A percentile compares a stretch with the other conserved stretches of the same genome.
Conservation (phyloP, 331 rosid species). For the Erythrophleum ivorense region DNA sequence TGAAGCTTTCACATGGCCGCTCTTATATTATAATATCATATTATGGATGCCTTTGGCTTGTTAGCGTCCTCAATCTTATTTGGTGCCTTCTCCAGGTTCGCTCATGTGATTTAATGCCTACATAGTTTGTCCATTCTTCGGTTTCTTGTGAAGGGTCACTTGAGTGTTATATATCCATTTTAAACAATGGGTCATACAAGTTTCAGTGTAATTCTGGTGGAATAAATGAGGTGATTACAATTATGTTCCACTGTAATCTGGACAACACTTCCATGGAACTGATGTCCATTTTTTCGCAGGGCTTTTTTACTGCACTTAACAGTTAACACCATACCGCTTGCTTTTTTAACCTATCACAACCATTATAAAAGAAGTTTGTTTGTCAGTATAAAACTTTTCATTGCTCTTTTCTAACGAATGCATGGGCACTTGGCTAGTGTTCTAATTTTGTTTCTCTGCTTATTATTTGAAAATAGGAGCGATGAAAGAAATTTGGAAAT, state of each 20-base stretch:
- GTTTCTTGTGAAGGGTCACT: neutral
- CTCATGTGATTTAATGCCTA: neutral
- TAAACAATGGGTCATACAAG: neutral
- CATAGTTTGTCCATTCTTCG: too few relatives aligned
- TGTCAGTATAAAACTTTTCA: too few relatives aligned
- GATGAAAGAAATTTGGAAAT: neutral
- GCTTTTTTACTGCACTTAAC: neutral
- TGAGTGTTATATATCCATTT: neutral
- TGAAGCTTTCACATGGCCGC: conserved; percentile 14
- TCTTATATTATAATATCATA: conserved; percentile 3
- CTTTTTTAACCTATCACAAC: too few relatives aligned
- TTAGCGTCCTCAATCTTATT: conserved; percentile 31
- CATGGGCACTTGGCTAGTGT: neutral
- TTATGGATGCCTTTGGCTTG: conserved; percentile 16
- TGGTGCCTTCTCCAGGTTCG: conserved; percentile 71
- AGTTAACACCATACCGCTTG: neutral
- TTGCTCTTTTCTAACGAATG: neutral
- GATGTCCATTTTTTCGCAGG: neutral
- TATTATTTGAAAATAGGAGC: neutral
- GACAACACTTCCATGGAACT: neutral
- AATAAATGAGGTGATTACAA: neutral
- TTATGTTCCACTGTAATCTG: neutral
- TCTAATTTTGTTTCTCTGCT: neutral
- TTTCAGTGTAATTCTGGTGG: neutral
- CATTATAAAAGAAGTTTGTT: too few relatives aligned